Evolutionary conservation across 371 early-diverging fungal species (phyloP), one percentile per base, ranked within the genome.

Genomic region (Syncephalastrum monosporum): DNA sequence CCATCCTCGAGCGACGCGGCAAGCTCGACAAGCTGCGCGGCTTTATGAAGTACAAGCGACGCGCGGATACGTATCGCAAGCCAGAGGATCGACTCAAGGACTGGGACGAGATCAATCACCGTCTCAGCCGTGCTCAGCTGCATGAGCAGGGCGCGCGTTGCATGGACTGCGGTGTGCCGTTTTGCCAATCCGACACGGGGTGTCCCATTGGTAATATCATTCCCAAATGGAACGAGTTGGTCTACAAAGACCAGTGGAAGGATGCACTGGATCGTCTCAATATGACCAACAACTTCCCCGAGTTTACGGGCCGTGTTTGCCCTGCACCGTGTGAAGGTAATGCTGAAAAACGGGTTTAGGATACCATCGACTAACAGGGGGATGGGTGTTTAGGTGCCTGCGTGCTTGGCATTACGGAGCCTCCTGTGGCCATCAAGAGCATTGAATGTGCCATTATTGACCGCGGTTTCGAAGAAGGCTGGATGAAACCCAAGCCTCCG

Each of bases 281-380:
- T 68, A 87, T 94, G 84, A 98, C 98, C 61, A 96, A 96, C 86
- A 98, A 98, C 82, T 98, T 98, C 84, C 98, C 98, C 46, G 93
- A 92, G 73, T 92, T 92, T 64, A 91, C 91, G 44, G 91, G 65
- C 38, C 62, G 68, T 60, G 71, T 75, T 13, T 67, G 62, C 72
- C 96, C 96, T 2, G 95, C 95, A 45, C 94, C 94, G 5, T 96
- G 96, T 72, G 95, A 94, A 70, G 91, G 93, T 16, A 90, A 92
- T 8, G 93, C 93, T 33, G 27, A 23, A 13, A 6, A 12, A 33
- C 21, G 38, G 10, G 50, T 10, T 3, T 46, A 50, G 14, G 6
- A 17, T 52, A 7, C 48, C 21, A 42, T 52, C 19, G 15, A n/a
- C 47, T 52, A 7, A 52, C 48, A 19, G 6, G 14, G 17, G 12